Conservation (phyloP, 805 yeast species). For the Gaillardinia entomophila region DNA sequence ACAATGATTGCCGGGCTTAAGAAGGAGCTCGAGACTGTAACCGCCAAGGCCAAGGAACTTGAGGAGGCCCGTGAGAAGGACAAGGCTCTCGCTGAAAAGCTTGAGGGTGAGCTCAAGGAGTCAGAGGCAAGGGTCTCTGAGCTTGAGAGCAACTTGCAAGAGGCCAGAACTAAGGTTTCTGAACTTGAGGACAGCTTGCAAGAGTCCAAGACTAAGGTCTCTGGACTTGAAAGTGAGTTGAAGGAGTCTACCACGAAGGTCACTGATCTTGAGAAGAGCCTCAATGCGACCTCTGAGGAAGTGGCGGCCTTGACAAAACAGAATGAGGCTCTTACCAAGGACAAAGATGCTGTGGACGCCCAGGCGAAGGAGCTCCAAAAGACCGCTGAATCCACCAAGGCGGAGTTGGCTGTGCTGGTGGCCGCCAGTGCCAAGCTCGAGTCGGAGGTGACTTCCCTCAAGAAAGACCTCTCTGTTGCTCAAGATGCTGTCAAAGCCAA, state of each 20-base stretch:
- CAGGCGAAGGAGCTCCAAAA: constrained; percentile 13
- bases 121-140: background rate
- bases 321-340: constrained; percentile 30
- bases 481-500: constrained; percentile 21
- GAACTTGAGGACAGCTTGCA: constrained; percentile 2
- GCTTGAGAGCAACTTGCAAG: background rate
- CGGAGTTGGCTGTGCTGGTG: constrained; percentile 15
- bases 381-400: constrained; percentile 19
- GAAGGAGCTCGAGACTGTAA: background rate
- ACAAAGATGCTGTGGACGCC: constrained; percentile 14
- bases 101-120: constrained; percentile 1
- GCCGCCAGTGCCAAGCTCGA: constrained; percentile 15
- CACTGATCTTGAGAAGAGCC: too few relatives aligned
- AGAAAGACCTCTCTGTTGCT: constrained; percentile 19
- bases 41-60: constrained; percentile 1
- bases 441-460: constrained; percentile 8
- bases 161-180: background rate
- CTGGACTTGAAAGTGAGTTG: constrained; percentile 2
- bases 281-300: too few relatives aligned
- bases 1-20: background rate
- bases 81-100: constrained; percentile 3
- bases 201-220: constrained; percentile 2
- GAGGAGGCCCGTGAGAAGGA: constrained; percentile 1
- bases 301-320: too few relatives aligned
- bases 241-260: too few relatives aligned